phyloP scores from a whole-genome alignment of 352 stramenopile genomes.

The Globisporangium okanoganense region DNA sequence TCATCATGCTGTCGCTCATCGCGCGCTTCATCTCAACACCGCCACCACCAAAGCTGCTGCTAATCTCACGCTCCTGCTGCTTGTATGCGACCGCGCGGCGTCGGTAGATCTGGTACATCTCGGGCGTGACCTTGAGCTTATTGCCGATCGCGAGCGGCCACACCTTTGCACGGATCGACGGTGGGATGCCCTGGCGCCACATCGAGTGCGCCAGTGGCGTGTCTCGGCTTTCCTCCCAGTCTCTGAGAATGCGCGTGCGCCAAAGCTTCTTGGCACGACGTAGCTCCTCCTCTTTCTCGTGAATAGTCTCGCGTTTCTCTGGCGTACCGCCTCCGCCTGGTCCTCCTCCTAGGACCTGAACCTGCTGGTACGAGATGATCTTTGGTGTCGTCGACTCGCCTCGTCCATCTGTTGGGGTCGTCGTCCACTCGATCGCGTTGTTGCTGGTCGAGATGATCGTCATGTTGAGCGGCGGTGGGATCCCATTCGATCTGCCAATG shows the following conservation, averaged over 20 bases:
- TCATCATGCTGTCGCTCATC: slow-evolving; percentile 4
- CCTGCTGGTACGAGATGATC: slow-evolving; percentile 7
- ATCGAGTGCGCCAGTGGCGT: slow-evolving; percentile 70
- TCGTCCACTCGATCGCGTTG: slow-evolving; percentile 10
- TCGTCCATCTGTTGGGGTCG: slow-evolving; percentile 10
- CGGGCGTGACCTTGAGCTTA: slow-evolving; percentile 78
- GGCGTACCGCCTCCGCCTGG: neutral
- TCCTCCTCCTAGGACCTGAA: neutral
- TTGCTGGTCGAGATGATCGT: slow-evolving; percentile 6
- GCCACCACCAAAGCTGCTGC: slow-evolving; percentile 25
- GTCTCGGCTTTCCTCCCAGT: slow-evolving; percentile 78
- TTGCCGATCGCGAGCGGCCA: slow-evolving; percentile 87
- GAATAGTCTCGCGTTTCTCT: slow-evolving; percentile 44
- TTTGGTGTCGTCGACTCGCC: slow-evolving; percentile 5
- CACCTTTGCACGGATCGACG: slow-evolving; percentile 73
- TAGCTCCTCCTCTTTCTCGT: slow-evolving; percentile 77
- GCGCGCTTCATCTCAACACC: slow-evolving; percentile 16
- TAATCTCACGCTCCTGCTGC: slow-evolving; percentile 33
- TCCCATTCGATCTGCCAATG: neutral
- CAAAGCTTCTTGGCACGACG: slow-evolving; percentile 82
- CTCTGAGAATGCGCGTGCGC: slow-evolving; percentile 66
- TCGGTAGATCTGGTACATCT: slow-evolving; percentile 86
- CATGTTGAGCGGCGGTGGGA: slow-evolving; percentile 14
- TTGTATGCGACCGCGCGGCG: slow-evolving; percentile 58
- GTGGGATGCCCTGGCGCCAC: slow-evolving; percentile 80